phyloP scores from a whole-genome alignment of 108 stramenopile genomes.

The Nitzschia sp. region DNA sequence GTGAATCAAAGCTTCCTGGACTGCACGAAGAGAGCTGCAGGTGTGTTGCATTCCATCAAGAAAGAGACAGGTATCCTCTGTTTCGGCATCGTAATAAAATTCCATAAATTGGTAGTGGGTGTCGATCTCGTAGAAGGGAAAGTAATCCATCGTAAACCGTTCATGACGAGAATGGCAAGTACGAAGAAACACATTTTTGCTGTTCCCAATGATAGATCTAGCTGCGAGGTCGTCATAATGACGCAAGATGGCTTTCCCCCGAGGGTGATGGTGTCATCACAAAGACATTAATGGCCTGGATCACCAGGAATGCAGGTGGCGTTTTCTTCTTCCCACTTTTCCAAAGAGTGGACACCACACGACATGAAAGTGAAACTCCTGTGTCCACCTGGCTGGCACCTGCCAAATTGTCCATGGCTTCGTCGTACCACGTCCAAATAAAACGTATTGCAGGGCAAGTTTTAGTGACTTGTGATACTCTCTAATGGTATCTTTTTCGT shows the following conservation, averaged over 20 bases:
- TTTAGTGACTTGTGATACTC: slow-evolving; percentile 25
- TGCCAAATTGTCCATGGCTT: slow-evolving; percentile 22
- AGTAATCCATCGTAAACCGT: slow-evolving; percentile 7
- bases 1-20: slow-evolving; percentile 75
- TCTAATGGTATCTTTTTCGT: slow-evolving; percentile 18
- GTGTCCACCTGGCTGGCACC: not conserved
- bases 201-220: not conserved
- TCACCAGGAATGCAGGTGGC: too few relatives aligned
- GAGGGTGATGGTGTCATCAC: too few relatives aligned
- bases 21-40: slow-evolving; percentile 72
- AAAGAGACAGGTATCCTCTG: slow-evolving; percentile 58
- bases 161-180: not conserved
- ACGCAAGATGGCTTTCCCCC: not conserved
- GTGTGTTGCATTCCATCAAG: slow-evolving; percentile 66
- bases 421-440: not conserved
- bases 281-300: too few relatives aligned
- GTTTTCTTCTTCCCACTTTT: too few relatives aligned
- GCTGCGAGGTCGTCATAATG: slow-evolving; percentile 10
- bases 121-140: slow-evolving; percentile 6
- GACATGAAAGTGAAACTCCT: too few relatives aligned
- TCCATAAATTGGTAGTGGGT: slow-evolving; percentile 31
- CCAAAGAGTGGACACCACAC: too few relatives aligned
- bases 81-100: slow-evolving; percentile 7
- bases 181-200: not conserved
- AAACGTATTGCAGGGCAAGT: slow-evolving; percentile 14